phyloP scores from a whole-genome alignment of 1,284 basidiomycete genomes.

The Trametes polyzona region DNA sequence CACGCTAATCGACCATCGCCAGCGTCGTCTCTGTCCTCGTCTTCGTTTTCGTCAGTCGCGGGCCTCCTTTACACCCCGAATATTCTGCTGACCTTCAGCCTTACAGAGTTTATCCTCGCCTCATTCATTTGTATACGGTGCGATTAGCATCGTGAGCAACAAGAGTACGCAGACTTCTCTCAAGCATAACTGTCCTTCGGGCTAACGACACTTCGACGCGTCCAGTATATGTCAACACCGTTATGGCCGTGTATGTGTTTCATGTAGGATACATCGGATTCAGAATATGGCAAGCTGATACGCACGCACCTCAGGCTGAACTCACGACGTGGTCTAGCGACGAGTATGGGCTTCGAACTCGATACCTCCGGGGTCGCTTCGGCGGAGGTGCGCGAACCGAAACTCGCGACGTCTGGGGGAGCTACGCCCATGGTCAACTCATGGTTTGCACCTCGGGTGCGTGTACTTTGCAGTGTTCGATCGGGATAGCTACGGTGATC shows the following conservation, averaged over 20 bases:
- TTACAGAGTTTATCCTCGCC: not conserved
- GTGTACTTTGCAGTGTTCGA: no score
- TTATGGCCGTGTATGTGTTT: not conserved
- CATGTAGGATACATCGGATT: not conserved
- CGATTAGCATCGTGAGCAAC: not conserved
- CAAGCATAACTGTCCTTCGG: not conserved
- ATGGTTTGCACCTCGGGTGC: not conserved
- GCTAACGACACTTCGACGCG: no score
- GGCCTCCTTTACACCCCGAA: not conserved
- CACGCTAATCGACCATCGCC: not conserved
- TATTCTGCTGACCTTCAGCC: not conserved
- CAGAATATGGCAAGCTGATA: not conserved
- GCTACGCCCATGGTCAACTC: not conserved
- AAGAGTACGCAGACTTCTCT: not conserved
- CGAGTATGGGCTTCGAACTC: not conserved
- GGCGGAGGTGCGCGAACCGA: no score
- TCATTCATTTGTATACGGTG: not conserved
- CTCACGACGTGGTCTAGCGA: not conserved
- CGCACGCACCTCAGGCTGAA: not conserved
- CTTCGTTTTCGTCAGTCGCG: not conserved
- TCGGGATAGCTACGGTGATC: no score
- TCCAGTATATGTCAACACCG: not conserved
- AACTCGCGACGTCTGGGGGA: not conserved
- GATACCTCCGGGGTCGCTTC: not conserved
- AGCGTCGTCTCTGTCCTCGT: not conserved